These are phyloP conservation scores for Didymella sp. DNA, from an alignment of 2,329 filamentous ascomycete species.

Conservation along the genomic window DNA sequence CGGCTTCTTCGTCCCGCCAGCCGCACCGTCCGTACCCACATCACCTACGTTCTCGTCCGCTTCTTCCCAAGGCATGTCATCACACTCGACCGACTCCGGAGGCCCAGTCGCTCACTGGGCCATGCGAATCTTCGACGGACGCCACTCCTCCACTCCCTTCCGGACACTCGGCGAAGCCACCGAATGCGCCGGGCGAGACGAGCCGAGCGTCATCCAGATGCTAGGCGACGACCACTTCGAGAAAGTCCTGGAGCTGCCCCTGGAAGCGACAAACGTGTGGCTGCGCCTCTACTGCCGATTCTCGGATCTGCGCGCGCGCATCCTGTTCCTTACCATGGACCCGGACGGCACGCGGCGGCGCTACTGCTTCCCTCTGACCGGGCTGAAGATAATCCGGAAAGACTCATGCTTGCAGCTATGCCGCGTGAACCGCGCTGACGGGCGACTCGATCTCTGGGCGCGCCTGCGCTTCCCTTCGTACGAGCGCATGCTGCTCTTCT, in stretches of 20 bases:
- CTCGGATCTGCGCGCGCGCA: conserved; percentile 59
- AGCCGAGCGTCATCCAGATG: conserved; percentile 44
- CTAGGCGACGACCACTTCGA: conserved; percentile 51
- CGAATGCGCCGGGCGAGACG: conserved; percentile 47
- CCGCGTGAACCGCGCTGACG: conserved; percentile 50
- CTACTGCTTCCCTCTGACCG: conserved; percentile 60
- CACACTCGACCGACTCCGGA: conserved; percentile 45
- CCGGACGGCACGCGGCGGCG: conserved; percentile 49
- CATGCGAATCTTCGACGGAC: conserved; percentile 53
- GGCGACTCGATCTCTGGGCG: conserved; percentile 59
- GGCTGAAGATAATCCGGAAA: conserved; percentile 52
- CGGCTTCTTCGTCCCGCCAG: conserved; percentile 38
- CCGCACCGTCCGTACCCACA: conserved; percentile 49
- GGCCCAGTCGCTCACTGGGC: conserved; percentile 52
- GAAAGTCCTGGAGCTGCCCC: conserved; percentile 53
- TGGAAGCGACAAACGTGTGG: conserved; percentile 56
- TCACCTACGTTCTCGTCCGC: conserved; percentile 54
- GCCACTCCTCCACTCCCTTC: conserved; percentile 50
- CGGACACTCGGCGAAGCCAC: conserved; percentile 41
- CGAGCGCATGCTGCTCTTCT: conserved; percentile 66
- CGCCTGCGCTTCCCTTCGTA: conserved; percentile 62
- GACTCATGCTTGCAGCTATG: conserved; percentile 52
- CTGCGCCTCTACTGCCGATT: conserved; percentile 61
- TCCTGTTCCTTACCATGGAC: conserved; percentile 60
- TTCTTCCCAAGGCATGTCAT: conserved; percentile 52